Conservation (phyloP, 192 early-diverging fungal genomes). For the Cladochytrium replicatum region DNA sequence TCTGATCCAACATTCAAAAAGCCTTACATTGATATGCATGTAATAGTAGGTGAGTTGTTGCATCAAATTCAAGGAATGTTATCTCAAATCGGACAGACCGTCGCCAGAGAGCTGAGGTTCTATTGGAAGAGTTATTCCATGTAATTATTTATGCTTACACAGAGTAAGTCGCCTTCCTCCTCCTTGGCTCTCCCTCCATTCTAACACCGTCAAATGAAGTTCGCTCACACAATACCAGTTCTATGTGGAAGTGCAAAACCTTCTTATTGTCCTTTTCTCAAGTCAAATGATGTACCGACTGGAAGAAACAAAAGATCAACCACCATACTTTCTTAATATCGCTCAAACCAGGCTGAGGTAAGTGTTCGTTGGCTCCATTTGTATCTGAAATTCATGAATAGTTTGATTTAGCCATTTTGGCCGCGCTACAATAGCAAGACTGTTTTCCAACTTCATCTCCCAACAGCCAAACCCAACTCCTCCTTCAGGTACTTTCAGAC, state of each 20-base stretch:
- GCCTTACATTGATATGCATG: no score
- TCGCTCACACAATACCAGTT: constrained; percentile 39
- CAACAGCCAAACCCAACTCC: constrained; percentile 33
- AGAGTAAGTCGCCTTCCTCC: constrained; percentile 6
- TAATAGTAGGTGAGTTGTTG: no score
- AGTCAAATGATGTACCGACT: constrained; percentile 45
- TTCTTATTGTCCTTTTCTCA: constrained; percentile 49
- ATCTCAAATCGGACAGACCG: constrained; percentile 14
- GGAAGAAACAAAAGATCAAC: constrained; percentile 20
- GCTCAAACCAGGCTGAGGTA: constrained; percentile 49
- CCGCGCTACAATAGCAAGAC: constrained; percentile 39
- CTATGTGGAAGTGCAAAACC: constrained; percentile 55
- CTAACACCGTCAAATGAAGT: constrained; percentile 25
- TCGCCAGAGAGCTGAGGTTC: not conserved
- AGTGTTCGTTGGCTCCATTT: no score
- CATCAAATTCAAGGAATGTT: no score
- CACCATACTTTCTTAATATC: constrained; percentile 65
- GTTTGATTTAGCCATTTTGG: constrained; percentile 37
- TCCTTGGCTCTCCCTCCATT: constrained; percentile 17
- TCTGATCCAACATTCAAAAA: constrained; percentile 1
- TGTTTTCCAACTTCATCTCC: constrained; percentile 43
- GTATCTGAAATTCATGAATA: not conserved
- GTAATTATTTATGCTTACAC: constrained; percentile 12
- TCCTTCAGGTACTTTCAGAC: constrained; percentile 25
- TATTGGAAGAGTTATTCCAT: constrained; percentile 15